Percentiles rank a stretch among this genome's conserved stretches.
These are phyloP conservation scores for Fusarium subglutinans DNA, from an alignment of 2,329 filamentous ascomycete genomes.

Conservation along the genomic window DNA sequence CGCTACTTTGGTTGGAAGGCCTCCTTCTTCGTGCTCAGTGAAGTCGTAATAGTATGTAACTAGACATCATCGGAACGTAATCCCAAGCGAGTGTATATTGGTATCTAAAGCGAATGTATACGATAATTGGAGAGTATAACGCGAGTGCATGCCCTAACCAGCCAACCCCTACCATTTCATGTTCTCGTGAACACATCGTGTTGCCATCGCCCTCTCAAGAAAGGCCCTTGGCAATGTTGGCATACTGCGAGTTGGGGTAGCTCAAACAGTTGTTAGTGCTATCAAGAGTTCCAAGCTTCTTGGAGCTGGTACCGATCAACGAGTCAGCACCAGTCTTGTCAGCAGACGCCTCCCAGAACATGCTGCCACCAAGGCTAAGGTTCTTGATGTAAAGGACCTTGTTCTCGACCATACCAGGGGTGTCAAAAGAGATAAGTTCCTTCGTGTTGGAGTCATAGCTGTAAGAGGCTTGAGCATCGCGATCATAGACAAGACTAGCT, in stretches of 20 bases:
- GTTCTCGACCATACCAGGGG: slow-evolving; percentile 61
- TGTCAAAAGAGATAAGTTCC: slow-evolving; percentile 78
- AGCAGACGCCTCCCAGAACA: slow-evolving; percentile 86
- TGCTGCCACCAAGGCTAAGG: slow-evolving; percentile 74
- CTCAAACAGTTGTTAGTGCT: slow-evolving; percentile 57
- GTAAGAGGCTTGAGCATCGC: slow-evolving; percentile 69
- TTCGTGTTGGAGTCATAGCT: slow-evolving; percentile 69
- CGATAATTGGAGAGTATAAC: background rate
- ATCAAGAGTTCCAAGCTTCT: slow-evolving; percentile 53
- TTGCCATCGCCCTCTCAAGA: background rate
- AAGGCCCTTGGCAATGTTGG: slow-evolving; percentile 54
- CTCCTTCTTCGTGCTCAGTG: no score
- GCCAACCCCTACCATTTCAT: background rate
- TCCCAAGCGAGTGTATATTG: background rate
- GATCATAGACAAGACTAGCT: slow-evolving; percentile 66
- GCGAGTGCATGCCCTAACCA: no score
- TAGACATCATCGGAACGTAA: background rate
- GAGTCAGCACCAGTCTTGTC: slow-evolving; percentile 69
- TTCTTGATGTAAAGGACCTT: slow-evolving; percentile 74
- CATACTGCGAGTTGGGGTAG: slow-evolving; percentile 63
- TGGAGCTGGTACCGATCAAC: slow-evolving; percentile 63
- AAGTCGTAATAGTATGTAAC: background rate
- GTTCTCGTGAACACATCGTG: background rate
- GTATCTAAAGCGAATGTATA: background rate
- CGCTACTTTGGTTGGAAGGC: no score